Percentiles rank a stretch among this genome's conserved stretches.
Evolutionary conservation across 345 rosid species (phyloP).

Genomic region (Eucalyptus cloeziana): DNA sequence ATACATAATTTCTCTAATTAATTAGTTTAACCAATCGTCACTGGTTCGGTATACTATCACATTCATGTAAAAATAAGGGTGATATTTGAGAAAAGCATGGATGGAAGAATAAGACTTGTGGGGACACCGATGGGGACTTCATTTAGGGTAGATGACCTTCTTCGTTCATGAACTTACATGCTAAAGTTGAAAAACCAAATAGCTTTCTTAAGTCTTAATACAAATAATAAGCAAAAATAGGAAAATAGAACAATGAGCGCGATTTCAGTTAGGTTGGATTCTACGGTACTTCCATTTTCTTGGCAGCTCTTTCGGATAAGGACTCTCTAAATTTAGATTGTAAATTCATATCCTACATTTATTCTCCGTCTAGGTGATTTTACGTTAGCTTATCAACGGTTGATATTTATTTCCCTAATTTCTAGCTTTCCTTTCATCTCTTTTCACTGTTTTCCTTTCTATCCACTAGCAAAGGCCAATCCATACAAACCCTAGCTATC

Average conservation of each 20-base stretch:
- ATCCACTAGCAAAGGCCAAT: not conserved
- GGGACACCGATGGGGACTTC: not conserved
- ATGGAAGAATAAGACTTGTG: not conserved
- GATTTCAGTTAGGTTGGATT: not conserved
- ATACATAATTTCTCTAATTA: not conserved
- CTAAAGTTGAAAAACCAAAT: not conserved
- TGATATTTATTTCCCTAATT: not conserved
- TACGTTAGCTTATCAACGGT: not conserved
- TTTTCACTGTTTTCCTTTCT: not conserved
- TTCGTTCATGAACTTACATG: not conserved
- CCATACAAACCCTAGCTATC: not conserved
- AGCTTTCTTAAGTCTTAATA: not conserved
- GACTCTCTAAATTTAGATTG: not conserved
- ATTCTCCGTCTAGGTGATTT: not conserved
- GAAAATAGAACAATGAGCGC: not conserved
- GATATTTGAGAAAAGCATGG: not conserved
- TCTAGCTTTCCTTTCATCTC: not conserved
- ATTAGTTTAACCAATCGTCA: not conserved
- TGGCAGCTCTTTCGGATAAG: not conserved
- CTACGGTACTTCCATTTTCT: not conserved
- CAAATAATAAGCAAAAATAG: not conserved
- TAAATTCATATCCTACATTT: not conserved
- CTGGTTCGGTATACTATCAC: accelerated
- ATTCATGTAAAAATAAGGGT: not conserved
- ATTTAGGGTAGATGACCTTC: not conserved